Evolutionary conservation across 2,329 filamentous ascomycete genomes (phyloP), one percentile per base, ranked within the genome.

Genomic region (Fusarium pseudograminearum): DNA sequence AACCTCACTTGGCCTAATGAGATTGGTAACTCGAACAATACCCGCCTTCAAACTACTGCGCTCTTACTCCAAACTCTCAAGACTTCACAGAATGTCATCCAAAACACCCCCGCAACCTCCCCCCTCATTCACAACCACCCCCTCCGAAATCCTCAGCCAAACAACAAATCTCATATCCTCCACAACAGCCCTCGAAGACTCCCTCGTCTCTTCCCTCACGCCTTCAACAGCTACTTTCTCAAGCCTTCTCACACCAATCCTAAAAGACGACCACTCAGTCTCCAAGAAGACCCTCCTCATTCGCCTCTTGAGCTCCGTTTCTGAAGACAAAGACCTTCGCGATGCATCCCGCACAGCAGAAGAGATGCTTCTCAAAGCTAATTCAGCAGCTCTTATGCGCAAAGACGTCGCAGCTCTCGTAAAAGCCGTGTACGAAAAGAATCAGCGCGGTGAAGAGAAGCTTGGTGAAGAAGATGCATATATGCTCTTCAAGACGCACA

Each of bases 111-210:
- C 73, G 1, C 72, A 76, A 12, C 5, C 50, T 14, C 73, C 74
- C 0, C 71, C 74, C 2, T 61, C 48, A 41, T 76, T 76, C 56
- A 52, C 60, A 22, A 18, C 57, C 16, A 46, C 63, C 5, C 66
- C 69, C 5, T 53, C 57, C 0, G 38, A 57, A 15, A 66, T 76
- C 11, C 65, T 74, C 42, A 40, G 38, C 11, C 54, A 66, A 41
- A 71, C 69, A 16, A 57, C 55, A 2, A 85, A 91, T 73, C 64
- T 74, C 65, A 69, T 74, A 22, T 28, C 51, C 16, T 36, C 56
- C n/a, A 69, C 73, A 33, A 63, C 34, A 2, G 44, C 60, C 3
- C 65, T 76, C 1, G 57, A 75, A 40, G 72, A 76, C 50, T 18
- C 20, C 11, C 73, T 76, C 45, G 73, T 57, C 6, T 46, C 53